Percentiles rank a stretch among this genome's conserved stretches.
Evolutionary conservation across 2,329 filamentous ascomycete genomes (phyloP).

Genomic region (Mycosphaerella arachidis): DNA sequence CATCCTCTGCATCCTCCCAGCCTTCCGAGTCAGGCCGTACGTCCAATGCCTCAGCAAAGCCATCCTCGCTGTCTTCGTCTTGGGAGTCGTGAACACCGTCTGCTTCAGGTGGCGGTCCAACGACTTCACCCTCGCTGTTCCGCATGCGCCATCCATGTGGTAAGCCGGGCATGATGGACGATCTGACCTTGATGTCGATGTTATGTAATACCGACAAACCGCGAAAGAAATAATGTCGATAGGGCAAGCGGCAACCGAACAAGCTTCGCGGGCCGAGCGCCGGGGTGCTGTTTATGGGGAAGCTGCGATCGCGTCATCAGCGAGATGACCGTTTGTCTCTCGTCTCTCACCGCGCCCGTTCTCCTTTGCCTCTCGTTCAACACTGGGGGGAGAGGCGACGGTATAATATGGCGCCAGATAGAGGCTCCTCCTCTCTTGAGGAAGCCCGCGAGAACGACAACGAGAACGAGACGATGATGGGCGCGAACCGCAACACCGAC

Average conservation of each 20-base stretch:
- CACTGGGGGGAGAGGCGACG: neutral
- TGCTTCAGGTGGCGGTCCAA: slow-evolving; percentile 22
- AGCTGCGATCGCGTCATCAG: slow-evolving; percentile 7
- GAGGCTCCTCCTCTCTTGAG: slow-evolving; percentile 21
- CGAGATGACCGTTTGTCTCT: neutral
- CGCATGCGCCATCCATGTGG: slow-evolving; percentile 26
- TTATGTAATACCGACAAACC: neutral
- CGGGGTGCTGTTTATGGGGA: neutral
- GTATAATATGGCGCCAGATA: slow-evolving; percentile 33
- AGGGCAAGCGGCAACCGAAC: neutral
- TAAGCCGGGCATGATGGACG: slow-evolving; percentile 17
- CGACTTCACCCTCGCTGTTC: slow-evolving; percentile 20
- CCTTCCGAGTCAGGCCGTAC: slow-evolving; percentile 36
- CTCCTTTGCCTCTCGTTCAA: neutral
- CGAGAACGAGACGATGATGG: slow-evolving; percentile 4
- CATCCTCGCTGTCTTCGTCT: slow-evolving; percentile 15
- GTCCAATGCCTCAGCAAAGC: slow-evolving; percentile 21
- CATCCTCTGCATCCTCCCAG: slow-evolving; percentile 44
- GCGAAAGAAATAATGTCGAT: neutral
- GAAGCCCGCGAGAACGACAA: neutral
- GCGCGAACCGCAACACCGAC: slow-evolving; percentile 13
- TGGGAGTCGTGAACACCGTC: slow-evolving; percentile 20
- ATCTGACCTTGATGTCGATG: neutral
- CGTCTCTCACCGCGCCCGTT: neutral
- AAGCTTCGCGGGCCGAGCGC: neutral